Evolutionary conservation across 805 yeast genomes (phyloP), one percentile per base, ranked within the genome.

Genomic region (Kluyveromyces aestuarii): DNA sequence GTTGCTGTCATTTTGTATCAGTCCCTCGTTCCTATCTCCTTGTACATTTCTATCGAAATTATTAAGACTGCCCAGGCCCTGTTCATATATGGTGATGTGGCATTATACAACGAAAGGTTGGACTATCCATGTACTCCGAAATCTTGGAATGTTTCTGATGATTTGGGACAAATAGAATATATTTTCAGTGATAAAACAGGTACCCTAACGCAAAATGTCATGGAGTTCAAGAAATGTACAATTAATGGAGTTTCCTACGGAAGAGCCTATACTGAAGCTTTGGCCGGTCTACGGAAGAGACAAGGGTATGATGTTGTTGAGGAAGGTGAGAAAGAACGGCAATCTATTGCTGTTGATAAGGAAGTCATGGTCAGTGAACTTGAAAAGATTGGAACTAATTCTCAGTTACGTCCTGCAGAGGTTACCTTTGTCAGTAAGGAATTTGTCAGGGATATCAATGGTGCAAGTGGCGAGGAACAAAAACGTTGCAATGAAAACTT

Each of bases 131-230:
- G 95, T 63, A 80, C 84, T 10, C 93, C 95, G 14, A 84, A 85
- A 60, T 75, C 90, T 0, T 86, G 95, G 95, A 82, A 79, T 60
- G 85, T 86, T 41, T 82, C 90, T 2, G 95, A 86, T 71, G 95
- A 86, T 66, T 70, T 86, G 57, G 95, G 95, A 33, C 95, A 86
- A 64, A 82, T 86, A 54, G 95, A 86, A 62, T 86, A 86, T 61
- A 79, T 86, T 44, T 86, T 86, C 64, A 81, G 88, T 67, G 95
- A 85, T 67, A 85, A 85, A 62, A 85, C 95, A 0, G 95, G 95
- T 52, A 85, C 95, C 1, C 67, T 85, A 57, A 85, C 95, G 1
- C 93, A 85, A 62, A 85, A 85, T 60, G 79, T 85, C 27, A 86
- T 86, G 95, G 93, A 86, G 61, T 85, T 83, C 65, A 86, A 84